These are phyloP conservation scores for Aspergillus clavatus DNA, from an alignment of 2,329 filamentous ascomycete species.

Conservation along the genomic window DNA sequence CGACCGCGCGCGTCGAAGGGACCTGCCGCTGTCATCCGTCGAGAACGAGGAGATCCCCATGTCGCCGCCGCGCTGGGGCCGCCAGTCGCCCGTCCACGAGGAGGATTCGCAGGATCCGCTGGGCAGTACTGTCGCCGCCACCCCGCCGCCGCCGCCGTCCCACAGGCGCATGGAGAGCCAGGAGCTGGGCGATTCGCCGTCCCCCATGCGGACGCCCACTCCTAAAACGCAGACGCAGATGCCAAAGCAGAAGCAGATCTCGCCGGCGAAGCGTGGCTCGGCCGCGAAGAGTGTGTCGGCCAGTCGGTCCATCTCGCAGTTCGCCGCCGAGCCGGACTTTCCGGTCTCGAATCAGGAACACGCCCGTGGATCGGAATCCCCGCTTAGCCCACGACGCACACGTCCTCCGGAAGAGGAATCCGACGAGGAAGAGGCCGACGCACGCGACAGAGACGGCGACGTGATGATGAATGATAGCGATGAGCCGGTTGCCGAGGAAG, in stretches of 20 bases:
- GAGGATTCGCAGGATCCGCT: conserved; percentile 1
- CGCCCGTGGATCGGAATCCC: conserved; percentile 1
- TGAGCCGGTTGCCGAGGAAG: background rate
- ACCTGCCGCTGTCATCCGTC: conserved; percentile 25
- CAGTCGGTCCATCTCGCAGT: conserved; percentile 3
- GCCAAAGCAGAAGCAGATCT: no score
- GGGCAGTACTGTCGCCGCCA: conserved; percentile 3
- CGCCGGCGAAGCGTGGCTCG: conserved; percentile 3
- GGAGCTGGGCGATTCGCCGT: conserved; percentile 24
- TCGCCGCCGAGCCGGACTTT: background rate
- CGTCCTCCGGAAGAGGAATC: conserved; percentile 1
- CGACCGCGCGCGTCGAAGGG: conserved; percentile 8
- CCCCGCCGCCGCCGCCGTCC: no score
- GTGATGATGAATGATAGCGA: conserved; percentile 14
- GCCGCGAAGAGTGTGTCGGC: background rate
- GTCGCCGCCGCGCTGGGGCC: conserved; percentile 13
- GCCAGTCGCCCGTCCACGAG: conserved; percentile 1
- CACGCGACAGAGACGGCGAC: conserved; percentile 13
- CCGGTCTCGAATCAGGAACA: background rate
- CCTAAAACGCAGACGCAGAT: background rate
- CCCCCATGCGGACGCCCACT: conserved; percentile 6
- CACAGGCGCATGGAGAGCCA: conserved; percentile 21
- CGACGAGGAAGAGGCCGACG: conserved; percentile 1
- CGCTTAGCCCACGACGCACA: background rate
- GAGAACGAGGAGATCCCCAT: conserved; percentile 19